Evolutionary conservation across 768 basidiomycete genomes (phyloP).

Genomic region (Panus rudis): DNA sequence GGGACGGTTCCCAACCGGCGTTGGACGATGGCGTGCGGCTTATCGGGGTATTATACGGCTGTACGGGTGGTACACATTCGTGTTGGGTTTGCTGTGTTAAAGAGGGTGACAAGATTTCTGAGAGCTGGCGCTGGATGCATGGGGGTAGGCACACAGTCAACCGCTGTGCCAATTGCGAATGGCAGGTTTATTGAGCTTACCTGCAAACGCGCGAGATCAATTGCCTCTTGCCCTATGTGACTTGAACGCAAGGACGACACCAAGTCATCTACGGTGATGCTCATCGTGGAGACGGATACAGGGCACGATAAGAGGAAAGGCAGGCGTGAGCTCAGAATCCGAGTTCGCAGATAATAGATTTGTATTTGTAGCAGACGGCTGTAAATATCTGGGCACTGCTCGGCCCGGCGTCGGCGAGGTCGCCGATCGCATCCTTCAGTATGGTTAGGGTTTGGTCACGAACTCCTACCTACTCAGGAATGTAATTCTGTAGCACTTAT

Average conservation of each 20-base stretch:
- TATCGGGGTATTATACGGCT: slow-evolving; percentile 18
- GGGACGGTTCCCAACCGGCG: slow-evolving; percentile 17
- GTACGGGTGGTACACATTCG: slow-evolving; percentile 14
- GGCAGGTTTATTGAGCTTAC: slow-evolving; percentile 22
- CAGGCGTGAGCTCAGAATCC: not conserved
- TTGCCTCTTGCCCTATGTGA: slow-evolving; percentile 49
- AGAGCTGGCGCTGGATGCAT: slow-evolving; percentile 34
- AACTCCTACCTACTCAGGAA: too few species aligned
- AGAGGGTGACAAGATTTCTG: slow-evolving; percentile 36
- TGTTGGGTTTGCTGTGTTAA: slow-evolving; percentile 12
- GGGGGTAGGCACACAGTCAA: not conserved
- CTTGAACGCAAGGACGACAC: slow-evolving; percentile 38
- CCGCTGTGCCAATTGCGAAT: slow-evolving; percentile 13
- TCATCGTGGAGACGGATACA: slow-evolving; percentile 37
- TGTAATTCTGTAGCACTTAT: too few species aligned
- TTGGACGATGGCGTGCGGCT: slow-evolving; percentile 21
- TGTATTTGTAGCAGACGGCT: too few species aligned
- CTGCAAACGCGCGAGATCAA: slow-evolving; percentile 42
- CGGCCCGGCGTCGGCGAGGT: too few species aligned
- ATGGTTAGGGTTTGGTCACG: too few species aligned
- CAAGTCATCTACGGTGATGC: slow-evolving; percentile 43
- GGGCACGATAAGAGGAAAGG: not conserved
- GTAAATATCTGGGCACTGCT: too few species aligned
- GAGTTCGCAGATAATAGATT: too few species aligned
- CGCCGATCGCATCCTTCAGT: too few species aligned